Evolutionary conservation across 2,329 filamentous ascomycete species (phyloP), one percentile per base, ranked within the genome.

Genomic region (Exophiala sp.): DNA sequence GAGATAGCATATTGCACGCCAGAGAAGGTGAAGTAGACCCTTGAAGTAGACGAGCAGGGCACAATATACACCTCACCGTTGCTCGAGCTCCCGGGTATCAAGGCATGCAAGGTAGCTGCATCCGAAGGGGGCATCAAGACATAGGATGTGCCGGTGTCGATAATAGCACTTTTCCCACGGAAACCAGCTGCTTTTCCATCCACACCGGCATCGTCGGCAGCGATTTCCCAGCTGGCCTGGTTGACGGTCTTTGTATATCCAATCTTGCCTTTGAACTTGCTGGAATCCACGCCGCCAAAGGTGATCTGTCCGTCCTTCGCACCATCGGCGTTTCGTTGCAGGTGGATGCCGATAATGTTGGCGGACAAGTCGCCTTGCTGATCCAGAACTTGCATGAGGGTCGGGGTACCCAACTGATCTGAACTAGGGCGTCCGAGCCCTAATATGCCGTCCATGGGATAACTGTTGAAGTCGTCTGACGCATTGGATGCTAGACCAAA

Each of bases 391-490:
- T 83, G 73, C 64, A 93, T 73, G 59, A 93, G 82, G 38, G 82
- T 86, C 16, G 85, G 78, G 3, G 77, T 62, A 2, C 63, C 63
- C 50, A 72, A 64, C 2, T 65, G 76, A 29, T 71, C 72, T 2
- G 77, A 77, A 9, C 74, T 70, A 53, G 76, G 77, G 60, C 83
- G 81, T 13, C 86, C 85, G 19, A 95, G 70, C 2, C 88, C 89
- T 2, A 95, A 71, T 42, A 95, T 94, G 19, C 89, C 89, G 65
- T 95, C 89, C 67, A 95, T 89, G 1, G 87, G 85, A 60, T 91
- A 95, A 45, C 78, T 77, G 22, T 73, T 69, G 65, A 95, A 95
- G 56, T 93, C 82, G 44, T 80, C 68, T 1, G 86, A 88, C 1
- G 86, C 86, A 19, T 76, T 76, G 27, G 77, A 78, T 18, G 85